phyloP scores from a whole-genome alignment of 2,329 filamentous ascomycete species.

The Xylaria sp. region DNA sequence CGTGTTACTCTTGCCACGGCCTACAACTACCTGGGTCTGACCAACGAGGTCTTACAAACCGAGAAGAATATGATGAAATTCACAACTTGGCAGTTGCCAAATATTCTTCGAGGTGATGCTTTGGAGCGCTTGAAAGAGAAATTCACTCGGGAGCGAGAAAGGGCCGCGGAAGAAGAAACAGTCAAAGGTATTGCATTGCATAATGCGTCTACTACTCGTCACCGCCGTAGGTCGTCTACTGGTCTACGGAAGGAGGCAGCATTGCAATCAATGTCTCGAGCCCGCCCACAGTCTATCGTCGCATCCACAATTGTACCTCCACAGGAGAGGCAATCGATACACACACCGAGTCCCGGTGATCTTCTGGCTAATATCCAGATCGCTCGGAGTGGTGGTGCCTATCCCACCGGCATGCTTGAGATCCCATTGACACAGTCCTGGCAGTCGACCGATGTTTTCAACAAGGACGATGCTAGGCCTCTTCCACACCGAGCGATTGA shows the following conservation, averaged over 20 bases:
- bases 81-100: slow-evolving; percentile 85
- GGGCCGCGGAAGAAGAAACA: slow-evolving; percentile 72
- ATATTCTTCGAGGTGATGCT: slow-evolving; percentile 78
- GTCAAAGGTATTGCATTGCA: slow-evolving; percentile 93
- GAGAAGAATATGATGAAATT: slow-evolving; percentile 93
- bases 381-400: slow-evolving; percentile 54
- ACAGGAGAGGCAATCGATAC: slow-evolving; percentile 38
- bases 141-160: slow-evolving; percentile 77
- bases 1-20: slow-evolving; percentile 91
- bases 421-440: slow-evolving; percentile 27
- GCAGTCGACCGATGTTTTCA: slow-evolving; percentile 30
- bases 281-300: slow-evolving; percentile 41
- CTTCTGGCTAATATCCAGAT: slow-evolving; percentile 72
- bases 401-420: slow-evolving; percentile 31
- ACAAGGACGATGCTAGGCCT: slow-evolving; percentile 39
- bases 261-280: slow-evolving; percentile 58
- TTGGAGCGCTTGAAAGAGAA: slow-evolving; percentile 86
- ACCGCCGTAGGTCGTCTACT: slow-evolving; percentile 66
- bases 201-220: slow-evolving; percentile 61
- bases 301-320: slow-evolving; percentile 38
- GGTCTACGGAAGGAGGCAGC: slow-evolving; percentile 74
- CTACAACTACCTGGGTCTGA: slow-evolving; percentile 88
- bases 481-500: slow-evolving; percentile 48
- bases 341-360: slow-evolving; percentile 66
- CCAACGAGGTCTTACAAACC: slow-evolving; percentile 83